phyloP scores from a whole-genome alignment of 1,139 yeast genomes.

The Blastobotrys aristatus region DNA sequence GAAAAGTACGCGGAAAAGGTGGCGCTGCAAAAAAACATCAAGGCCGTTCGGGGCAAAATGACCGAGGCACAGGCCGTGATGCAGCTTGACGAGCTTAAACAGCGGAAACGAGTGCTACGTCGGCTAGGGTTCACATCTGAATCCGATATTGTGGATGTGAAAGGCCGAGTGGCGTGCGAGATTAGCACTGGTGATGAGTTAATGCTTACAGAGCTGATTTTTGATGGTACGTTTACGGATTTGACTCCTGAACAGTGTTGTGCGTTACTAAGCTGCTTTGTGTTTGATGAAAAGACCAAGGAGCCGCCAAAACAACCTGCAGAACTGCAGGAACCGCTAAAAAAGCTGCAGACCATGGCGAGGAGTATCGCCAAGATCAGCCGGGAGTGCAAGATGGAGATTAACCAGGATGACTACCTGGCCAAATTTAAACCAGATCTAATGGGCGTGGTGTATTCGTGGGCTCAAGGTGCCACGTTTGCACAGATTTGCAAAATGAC shows the following conservation, averaged over 20 bases:
- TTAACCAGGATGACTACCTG: constrained; percentile 86
- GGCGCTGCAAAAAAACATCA: constrained; percentile 55
- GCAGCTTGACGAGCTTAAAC: constrained; percentile 88
- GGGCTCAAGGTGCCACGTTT: constrained; percentile 96
- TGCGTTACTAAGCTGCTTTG: constrained; percentile 86
- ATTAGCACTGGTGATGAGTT: constrained; percentile 85
- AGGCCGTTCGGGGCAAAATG: constrained; percentile 57
- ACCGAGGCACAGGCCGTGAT: constrained; percentile 84
- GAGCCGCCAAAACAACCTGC: constrained; percentile 82
- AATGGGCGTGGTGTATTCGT: constrained; percentile 94
- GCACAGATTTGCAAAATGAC: constrained; percentile 98
- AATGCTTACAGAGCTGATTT: constrained; percentile 80
- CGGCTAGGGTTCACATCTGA: constrained; percentile 76
- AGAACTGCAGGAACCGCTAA: constrained; percentile 83
- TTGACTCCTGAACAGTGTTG: constrained; percentile 87
- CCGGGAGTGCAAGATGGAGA: constrained; percentile 82
- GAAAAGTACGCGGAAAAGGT: constrained; percentile 62
- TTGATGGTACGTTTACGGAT: constrained; percentile 91
- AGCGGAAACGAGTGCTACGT: constrained; percentile 86
- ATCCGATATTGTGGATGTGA: constrained; percentile 82
- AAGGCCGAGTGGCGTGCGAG: constrained; percentile 96
- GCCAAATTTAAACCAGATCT: constrained; percentile 86
- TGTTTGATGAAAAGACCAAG: constrained; percentile 92
- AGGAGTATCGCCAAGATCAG: constrained; percentile 81
- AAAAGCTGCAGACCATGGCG: constrained; percentile 86